Conservation (phyloP, 1,284 basidiomycete genomes). For the Ustilago shanxiensis region DNA sequence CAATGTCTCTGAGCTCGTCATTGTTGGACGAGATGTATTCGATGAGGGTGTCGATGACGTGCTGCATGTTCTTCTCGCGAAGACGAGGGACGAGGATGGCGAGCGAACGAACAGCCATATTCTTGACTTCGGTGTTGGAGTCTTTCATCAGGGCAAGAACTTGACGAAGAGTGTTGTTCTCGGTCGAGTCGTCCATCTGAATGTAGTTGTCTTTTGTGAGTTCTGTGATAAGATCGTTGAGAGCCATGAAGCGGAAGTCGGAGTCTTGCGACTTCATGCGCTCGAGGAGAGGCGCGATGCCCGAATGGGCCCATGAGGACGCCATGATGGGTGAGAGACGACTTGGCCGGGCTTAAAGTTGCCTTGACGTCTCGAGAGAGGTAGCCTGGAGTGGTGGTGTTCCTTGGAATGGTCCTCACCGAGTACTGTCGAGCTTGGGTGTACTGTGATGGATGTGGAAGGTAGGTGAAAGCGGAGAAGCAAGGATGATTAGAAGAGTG, state of each 20-base stretch:
- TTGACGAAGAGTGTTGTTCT: slow-evolving; percentile 82
- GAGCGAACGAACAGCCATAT: slow-evolving; percentile 82
- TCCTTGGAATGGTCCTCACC: neutral
- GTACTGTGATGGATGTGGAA: neutral
- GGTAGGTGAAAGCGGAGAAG: neutral
- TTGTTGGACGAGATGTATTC: slow-evolving; percentile 85
- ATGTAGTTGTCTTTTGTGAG: slow-evolving; percentile 52
- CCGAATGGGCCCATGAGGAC: slow-evolving; percentile 46
- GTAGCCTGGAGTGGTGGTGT: neutral
- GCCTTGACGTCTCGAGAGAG: neutral
- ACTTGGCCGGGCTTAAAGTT: neutral
- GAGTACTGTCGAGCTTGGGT: neutral
- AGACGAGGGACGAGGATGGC: slow-evolving; percentile 88
- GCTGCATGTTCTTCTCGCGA: slow-evolving; percentile 83
- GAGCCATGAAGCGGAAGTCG: slow-evolving; percentile 68
- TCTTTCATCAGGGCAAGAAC: slow-evolving; percentile 89
- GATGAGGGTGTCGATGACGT: slow-evolving; percentile 87
- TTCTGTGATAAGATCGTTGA: slow-evolving; percentile 63
- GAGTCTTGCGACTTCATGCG: slow-evolving; percentile 68
- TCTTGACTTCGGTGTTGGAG: slow-evolving; percentile 97
- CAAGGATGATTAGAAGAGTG: slow-evolving; percentile 16
- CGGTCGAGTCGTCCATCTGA: slow-evolving; percentile 70
- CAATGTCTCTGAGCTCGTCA: slow-evolving; percentile 91
- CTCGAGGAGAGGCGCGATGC: slow-evolving; percentile 60
- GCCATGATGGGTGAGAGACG: slow-evolving; percentile 27